phyloP scores from a whole-genome alignment of 116 monocot species.

The Phalaenopsis hybrid region DNA sequence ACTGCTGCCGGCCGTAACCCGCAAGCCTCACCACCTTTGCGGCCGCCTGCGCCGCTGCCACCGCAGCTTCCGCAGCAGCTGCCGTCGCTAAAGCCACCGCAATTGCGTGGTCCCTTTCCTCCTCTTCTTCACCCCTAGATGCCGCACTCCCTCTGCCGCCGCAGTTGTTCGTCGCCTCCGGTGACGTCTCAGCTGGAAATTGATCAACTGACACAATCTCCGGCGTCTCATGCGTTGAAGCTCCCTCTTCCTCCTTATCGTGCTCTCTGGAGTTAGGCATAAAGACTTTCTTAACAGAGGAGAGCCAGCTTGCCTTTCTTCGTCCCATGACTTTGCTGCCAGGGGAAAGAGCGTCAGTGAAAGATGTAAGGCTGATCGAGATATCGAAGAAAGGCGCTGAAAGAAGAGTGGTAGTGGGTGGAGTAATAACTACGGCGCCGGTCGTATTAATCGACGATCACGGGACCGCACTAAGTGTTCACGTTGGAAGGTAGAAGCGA shows the following conservation, averaged over 20 bases:
- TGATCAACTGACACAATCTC: slow-evolving; percentile 60
- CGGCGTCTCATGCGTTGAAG: slow-evolving; percentile 21
- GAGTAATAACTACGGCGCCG: slow-evolving; percentile 10
- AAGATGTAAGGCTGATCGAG: background rate
- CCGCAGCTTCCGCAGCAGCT: slow-evolving; percentile 36
- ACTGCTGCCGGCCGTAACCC: slow-evolving; percentile 18
- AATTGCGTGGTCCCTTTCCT: slow-evolving; percentile 22
- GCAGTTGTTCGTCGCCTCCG: slow-evolving; percentile 26
- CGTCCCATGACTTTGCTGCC: slow-evolving; percentile 26
- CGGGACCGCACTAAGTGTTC: slow-evolving; percentile 14
- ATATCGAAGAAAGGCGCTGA: background rate
- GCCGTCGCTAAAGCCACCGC: slow-evolving; percentile 42
- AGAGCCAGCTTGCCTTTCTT: slow-evolving; percentile 42
- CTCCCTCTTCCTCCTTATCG: slow-evolving; percentile 16
- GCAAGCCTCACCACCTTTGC: slow-evolving; percentile 51
- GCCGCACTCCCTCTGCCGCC: background rate
- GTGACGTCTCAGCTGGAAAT: slow-evolving; percentile 53
- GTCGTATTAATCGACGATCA: slow-evolving; percentile 25
- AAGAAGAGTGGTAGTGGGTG: background rate
- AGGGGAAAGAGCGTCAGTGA: too few species aligned
- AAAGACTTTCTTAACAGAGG: slow-evolving; percentile 49
- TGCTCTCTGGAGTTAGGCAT: slow-evolving; percentile 22
- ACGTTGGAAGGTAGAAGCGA: background rate
- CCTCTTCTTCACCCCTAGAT: slow-evolving; percentile 12
- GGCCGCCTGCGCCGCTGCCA: slow-evolving; percentile 41